Base-by-base conservation (phyloP, 768 basidiomycete genomes). In the Kwoniella heveanensis region DNA sequence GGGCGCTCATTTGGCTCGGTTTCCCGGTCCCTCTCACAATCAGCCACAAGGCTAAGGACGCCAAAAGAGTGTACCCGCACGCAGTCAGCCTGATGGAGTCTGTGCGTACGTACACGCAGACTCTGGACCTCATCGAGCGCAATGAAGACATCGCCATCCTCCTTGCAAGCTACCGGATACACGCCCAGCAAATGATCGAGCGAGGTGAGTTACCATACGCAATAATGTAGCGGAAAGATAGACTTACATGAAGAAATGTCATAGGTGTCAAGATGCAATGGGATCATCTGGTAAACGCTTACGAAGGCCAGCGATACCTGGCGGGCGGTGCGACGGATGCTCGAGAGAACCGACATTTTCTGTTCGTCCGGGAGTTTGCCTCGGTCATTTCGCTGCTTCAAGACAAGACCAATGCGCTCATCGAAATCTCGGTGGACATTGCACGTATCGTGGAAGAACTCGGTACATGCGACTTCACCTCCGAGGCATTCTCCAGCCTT, bases 11-110 rank as follows among this genome's bases (percentile, higher is more conserved):
- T 30, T 98, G 95, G 95, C 84, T 98, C 66, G 90, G 90, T 65
- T 98, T 95, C 82, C 88, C 90, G 76, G 93, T 98, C 1, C 95
- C 93, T 24, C 92, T 97, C 82, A 87, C 90, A 56, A 92, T 91
- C 67, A 89, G 88, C 71, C 96, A 94, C 78, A 90, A 96, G 86
- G 96, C 96, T 36, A 99, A 97, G 83, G 95, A 99, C 71, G 96
- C 96, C 64, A 97, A 96, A 83, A 83, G 92, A 70, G 94, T 98
- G 64, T 99, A 99, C 78, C 94, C 94, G 0, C 93, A 97, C 83
- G 96, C 96, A 1, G 95, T 98, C 69, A 79, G 77, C 60, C 58
- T 83, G 80, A 98, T 98, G 95, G 96, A 99, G 83, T 95, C 93
- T 0, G 92, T 98, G n/a, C 83, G 94, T 78, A 97, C 92, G 27